These are phyloP conservation scores for Rhizopogon vulgaris DNA, from an alignment of 768 basidiomycete species.

Conservation along the genomic window DNA sequence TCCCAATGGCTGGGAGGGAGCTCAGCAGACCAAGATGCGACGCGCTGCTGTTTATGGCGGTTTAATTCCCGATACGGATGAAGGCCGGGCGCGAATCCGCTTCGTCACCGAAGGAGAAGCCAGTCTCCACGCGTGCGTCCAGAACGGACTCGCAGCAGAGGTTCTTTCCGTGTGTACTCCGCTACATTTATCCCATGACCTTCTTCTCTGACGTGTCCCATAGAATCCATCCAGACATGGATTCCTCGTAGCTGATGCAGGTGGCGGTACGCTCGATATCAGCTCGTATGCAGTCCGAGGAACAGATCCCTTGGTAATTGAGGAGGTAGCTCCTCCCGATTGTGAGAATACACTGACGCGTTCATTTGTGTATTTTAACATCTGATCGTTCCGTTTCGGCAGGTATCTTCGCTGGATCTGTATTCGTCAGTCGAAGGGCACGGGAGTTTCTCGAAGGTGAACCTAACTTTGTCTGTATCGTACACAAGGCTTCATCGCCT, in stretches of 20 bases:
- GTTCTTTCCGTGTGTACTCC: conserved; percentile 55
- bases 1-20: conserved; percentile 80
- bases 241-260: conserved; percentile 76
- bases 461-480: conserved; percentile 3
- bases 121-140: conserved; percentile 73
- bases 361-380: not conserved
- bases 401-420: conserved; percentile 79
- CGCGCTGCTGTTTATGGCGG: conserved; percentile 65
- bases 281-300: conserved; percentile 73
- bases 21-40: conserved; percentile 72
- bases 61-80: conserved; percentile 70
- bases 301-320: conserved; percentile 66
- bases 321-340: conserved; percentile 79
- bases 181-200: not conserved
- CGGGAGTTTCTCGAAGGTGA: conserved; percentile 66
- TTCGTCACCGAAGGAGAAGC: conserved; percentile 85
- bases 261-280: conserved; percentile 77
- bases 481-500: not conserved
- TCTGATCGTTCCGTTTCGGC: conserved; percentile 3
- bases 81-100: conserved; percentile 64
- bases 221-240: conserved; percentile 72
- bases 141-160: conserved; percentile 72
- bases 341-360: conserved; percentile 37
- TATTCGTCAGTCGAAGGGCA: conserved; percentile 74
- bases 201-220: conserved; percentile 6